Evolutionary conservation across 2,329 filamentous ascomycete genomes (phyloP).

Genomic region (Verticillium zaregamsianum): DNA sequence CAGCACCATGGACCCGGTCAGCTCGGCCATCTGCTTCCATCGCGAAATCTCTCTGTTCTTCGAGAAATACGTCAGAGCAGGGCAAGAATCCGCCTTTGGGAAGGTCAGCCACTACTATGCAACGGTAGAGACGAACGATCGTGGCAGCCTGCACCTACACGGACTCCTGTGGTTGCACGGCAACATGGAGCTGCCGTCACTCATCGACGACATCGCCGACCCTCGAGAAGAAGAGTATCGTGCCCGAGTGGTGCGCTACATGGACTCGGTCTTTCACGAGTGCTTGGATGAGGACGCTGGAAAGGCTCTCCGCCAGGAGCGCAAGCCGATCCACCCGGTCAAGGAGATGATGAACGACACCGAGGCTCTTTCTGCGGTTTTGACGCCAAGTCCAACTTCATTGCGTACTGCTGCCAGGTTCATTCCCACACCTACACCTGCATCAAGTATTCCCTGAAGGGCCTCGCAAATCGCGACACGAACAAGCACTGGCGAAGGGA

Average conservation of each 20-base stretch:
- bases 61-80: constrained; percentile 7
- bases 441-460: constrained; percentile 6
- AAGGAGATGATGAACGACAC: no score
- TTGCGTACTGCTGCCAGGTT: neutral
- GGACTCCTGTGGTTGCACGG: neutral
- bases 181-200: neutral
- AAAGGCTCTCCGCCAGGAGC: neutral
- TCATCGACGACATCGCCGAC: neutral
- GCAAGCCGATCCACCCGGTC: no score
- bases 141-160: neutral
- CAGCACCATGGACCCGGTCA: constrained; percentile 6
- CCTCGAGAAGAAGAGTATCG: neutral
- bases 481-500: no score
- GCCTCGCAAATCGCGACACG: neutral
- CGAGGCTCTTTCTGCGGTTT: no score
- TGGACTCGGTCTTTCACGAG: neutral
- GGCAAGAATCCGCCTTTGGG: constrained; percentile 5
- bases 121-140: neutral
- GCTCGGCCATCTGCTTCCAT: constrained; percentile 5
- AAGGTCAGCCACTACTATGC: constrained; percentile 1
- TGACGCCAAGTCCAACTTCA: neutral
- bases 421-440: constrained; percentile 1
- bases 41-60: constrained; percentile 9
- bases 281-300: neutral
- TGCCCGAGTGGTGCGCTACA: neutral